Conservation (phyloP, 306 rosid genomes). For the Cicer yamashitae region DNA sequence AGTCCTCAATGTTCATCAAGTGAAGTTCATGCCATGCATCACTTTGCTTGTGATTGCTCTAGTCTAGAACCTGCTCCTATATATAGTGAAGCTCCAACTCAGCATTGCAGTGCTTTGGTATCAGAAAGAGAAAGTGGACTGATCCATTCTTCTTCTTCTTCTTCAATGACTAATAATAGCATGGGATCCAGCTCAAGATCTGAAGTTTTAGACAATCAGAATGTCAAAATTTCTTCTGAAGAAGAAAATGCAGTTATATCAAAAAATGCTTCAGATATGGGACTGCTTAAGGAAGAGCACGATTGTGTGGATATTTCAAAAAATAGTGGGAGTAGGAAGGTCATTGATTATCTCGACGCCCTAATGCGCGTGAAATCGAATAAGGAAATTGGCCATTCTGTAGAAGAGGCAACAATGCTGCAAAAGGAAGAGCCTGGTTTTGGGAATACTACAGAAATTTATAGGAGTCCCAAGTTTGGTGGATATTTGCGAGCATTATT, state of each 20-base stretch:
- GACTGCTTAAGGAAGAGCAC: background rate
- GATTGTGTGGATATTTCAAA: background rate
- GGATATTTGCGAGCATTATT: slow-evolving; percentile 61
- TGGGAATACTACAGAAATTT: slow-evolving; percentile 39
- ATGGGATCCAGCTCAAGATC: slow-evolving; percentile 51
- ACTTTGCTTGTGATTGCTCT: slow-evolving; percentile 58
- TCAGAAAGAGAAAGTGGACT: slow-evolving; percentile 50
- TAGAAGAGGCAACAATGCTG: slow-evolving; percentile 24
- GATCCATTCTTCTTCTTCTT: background rate
- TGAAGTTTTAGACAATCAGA: slow-evolving; percentile 17
- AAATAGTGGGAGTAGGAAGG: background rate
- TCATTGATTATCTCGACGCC: background rate
- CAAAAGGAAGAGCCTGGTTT: slow-evolving; percentile 63
- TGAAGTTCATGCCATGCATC: slow-evolving; percentile 55
- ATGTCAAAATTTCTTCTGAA: background rate
- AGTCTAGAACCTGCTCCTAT: slow-evolving; percentile 66
- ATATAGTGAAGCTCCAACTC: slow-evolving; percentile 58
- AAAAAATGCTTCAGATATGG: background rate
- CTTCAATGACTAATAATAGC: slow-evolving; percentile 50
- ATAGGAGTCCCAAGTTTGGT: slow-evolving; percentile 46
- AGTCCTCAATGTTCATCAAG: slow-evolving; percentile 48
- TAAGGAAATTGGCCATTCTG: slow-evolving; percentile 47
- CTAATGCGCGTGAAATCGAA: background rate
- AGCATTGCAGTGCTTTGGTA: slow-evolving; percentile 37
- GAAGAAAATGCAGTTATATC: background rate